phyloP scores from a whole-genome alignment of 2,329 filamentous ascomycete genomes.

The Microcera coccophila region DNA sequence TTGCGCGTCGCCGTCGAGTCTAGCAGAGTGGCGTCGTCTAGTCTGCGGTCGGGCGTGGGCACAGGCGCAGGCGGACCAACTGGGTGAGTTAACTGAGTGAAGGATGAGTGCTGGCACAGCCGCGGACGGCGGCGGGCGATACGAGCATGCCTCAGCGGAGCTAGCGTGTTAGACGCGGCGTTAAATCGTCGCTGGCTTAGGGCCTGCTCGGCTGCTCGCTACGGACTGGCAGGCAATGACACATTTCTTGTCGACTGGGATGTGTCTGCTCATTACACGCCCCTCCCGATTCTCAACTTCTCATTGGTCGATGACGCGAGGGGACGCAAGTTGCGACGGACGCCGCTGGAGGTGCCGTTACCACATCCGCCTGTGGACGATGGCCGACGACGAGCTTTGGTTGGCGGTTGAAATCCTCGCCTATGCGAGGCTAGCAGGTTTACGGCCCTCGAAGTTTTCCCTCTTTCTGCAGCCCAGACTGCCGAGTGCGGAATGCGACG shows the following conservation, averaged over 20 bases:
- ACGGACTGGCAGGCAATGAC: not conserved
- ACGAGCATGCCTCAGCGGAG: conserved; percentile 27
- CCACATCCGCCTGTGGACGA: conserved; percentile 21
- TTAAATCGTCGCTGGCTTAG: conserved; percentile 23
- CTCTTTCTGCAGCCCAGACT: too few species aligned
- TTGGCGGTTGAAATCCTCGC: not conserved
- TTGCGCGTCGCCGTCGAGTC: conserved; percentile 1
- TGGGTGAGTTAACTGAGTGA: not conserved
- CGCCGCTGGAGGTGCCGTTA: conserved; percentile 12
- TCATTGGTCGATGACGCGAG: conserved; percentile 23
- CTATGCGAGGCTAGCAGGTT: too few species aligned
- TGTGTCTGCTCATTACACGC: not conserved
- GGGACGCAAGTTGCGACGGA: conserved; percentile 11
- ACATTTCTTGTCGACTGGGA: not conserved
- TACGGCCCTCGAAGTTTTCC: too few species aligned
- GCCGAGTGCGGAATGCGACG: not conserved
- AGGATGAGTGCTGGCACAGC: conserved; percentile 21
- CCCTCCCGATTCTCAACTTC: not conserved
- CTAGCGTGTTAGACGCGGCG: conserved; percentile 33
- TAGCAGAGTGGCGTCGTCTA: conserved; percentile 9
- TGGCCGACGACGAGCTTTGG: conserved; percentile 10
- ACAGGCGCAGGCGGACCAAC: conserved; percentile 12
- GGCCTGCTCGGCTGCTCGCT: not conserved
- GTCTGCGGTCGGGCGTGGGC: conserved; percentile 8
- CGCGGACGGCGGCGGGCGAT: conserved; percentile 28